Percentiles rank a stretch among this genome's conserved stretches.
Evolutionary conservation across 108 stramenopile species (phyloP).

Genomic region (Nannochloropsis salina): DNA sequence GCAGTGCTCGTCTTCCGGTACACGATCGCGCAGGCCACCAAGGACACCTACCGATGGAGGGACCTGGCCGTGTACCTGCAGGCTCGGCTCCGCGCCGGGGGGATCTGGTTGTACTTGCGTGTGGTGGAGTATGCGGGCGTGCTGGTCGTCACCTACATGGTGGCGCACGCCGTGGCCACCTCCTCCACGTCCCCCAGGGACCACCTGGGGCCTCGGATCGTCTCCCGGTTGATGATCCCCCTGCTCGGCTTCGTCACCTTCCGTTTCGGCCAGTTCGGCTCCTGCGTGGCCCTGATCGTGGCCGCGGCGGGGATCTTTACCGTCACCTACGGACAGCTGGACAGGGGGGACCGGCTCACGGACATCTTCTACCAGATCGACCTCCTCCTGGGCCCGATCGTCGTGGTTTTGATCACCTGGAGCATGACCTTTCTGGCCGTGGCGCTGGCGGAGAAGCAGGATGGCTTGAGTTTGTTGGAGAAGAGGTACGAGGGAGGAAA

Average conservation of each 20-base stretch:
- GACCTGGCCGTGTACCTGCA: not conserved
- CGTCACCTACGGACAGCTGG: not conserved
- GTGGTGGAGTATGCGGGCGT: not conserved
- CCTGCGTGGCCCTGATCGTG: not conserved
- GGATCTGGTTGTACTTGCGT: not conserved
- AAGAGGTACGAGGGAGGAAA: not conserved
- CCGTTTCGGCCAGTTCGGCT: not conserved
- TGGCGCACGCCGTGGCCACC: not conserved
- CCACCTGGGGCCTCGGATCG: not conserved
- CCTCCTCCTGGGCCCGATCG: not conserved
- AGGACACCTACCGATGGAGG: not conserved
- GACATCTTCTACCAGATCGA: conserved; percentile 14
- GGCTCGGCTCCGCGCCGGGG: not conserved
- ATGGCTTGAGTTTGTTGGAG: not conserved
- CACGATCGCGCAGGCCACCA: not conserved
- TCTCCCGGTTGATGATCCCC: not conserved
- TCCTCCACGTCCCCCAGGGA: not conserved
- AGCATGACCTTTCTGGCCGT: not conserved
- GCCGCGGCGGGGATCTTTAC: not conserved
- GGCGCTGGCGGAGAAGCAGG: conserved; percentile 9
- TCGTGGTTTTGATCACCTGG: not conserved
- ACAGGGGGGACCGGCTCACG: not conserved
- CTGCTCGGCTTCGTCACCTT: not conserved
- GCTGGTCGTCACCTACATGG: not conserved
- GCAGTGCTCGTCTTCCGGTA: not conserved